Conservation (phyloP, 176 grass and related monocot species). For the Raddia guianensis region DNA sequence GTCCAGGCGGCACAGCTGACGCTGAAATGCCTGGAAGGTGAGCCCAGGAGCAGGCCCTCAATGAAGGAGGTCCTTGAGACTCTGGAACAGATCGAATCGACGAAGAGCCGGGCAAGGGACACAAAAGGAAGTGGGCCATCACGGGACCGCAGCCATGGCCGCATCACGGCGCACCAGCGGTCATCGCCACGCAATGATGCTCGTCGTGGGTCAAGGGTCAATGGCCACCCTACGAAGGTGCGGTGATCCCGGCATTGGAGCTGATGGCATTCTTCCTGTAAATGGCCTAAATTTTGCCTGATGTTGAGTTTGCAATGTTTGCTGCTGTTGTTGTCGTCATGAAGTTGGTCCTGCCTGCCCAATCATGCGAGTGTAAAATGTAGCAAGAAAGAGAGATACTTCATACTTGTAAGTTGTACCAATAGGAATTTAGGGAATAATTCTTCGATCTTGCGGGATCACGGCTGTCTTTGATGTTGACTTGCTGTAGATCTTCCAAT, state of each 20-base stretch:
- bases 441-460: background rate
- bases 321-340: background rate
- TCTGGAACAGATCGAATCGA: conserved; percentile 51
- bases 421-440: conserved; percentile 41
- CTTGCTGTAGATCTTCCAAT: background rate
- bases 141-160: conserved; percentile 34
- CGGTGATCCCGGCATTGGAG: conserved; percentile 11
- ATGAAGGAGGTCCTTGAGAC: conserved; percentile 88
- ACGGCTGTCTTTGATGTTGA: background rate
- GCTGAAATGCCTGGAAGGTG: conserved; percentile 62
- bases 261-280: conserved; percentile 46
- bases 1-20: conserved; percentile 73
- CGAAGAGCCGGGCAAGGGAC: conserved; percentile 56
- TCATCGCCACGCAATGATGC: conserved; percentile 36
- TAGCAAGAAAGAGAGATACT: conserved; percentile 10
- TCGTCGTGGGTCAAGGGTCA: conserved; percentile 16
- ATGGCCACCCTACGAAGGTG: conserved; percentile 16
- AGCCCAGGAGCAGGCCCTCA: conserved; percentile 68
- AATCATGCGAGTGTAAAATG: conserved; percentile 42
- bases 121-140: conserved; percentile 28
- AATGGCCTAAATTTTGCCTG: conserved; percentile 46
- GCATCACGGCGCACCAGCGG: conserved; percentile 23
- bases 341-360: background rate
- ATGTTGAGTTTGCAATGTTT: conserved; percentile 12
- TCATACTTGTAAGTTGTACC: conserved; percentile 31